These are phyloP conservation scores for Sistotremastrum suecicum DNA, from an alignment of 768 basidiomycete species.

Conservation along the genomic window DNA sequence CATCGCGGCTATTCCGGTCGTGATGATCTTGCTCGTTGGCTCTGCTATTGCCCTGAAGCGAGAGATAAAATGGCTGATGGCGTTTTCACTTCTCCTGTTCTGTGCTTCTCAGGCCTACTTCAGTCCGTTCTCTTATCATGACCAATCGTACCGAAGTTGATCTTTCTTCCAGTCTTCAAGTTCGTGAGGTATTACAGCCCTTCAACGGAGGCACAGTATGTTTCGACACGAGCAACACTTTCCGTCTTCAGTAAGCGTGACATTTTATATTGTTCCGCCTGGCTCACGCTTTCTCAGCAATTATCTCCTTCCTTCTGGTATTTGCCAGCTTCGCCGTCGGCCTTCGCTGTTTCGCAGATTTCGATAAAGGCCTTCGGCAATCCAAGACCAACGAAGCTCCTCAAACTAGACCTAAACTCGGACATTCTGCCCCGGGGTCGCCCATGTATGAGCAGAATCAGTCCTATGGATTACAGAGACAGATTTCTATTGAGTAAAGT, in stretches of 20 bases:
- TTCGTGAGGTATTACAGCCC: slow-evolving; percentile 74
- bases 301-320: slow-evolving; percentile 61
- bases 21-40: slow-evolving; percentile 47
- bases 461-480: too few relatives aligned
- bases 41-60: slow-evolving; percentile 61
- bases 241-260: slow-evolving; percentile 59
- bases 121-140: slow-evolving; percentile 22
- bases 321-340: slow-evolving; percentile 66
- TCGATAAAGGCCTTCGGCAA: slow-evolving; percentile 60
- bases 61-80: slow-evolving; percentile 77
- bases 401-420: not conserved
- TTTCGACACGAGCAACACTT: slow-evolving; percentile 63
- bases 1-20: slow-evolving; percentile 70
- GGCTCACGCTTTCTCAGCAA: slow-evolving; percentile 29
- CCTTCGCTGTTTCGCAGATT: slow-evolving; percentile 67
- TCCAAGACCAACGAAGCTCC: slow-evolving; percentile 47
- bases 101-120: slow-evolving; percentile 64
- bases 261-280: not conserved
- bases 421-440: too few relatives aligned
- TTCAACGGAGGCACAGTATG: slow-evolving; percentile 35
- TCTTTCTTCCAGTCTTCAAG: slow-evolving; percentile 49
- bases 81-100: slow-evolving; percentile 59
- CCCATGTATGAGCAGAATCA: too few relatives aligned
- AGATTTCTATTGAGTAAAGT: too few relatives aligned
- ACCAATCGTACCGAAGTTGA: slow-evolving; percentile 16